Evolutionary conservation across 352 stramenopile species (phyloP).

Genomic region (Achlya hypogyna): DNA sequence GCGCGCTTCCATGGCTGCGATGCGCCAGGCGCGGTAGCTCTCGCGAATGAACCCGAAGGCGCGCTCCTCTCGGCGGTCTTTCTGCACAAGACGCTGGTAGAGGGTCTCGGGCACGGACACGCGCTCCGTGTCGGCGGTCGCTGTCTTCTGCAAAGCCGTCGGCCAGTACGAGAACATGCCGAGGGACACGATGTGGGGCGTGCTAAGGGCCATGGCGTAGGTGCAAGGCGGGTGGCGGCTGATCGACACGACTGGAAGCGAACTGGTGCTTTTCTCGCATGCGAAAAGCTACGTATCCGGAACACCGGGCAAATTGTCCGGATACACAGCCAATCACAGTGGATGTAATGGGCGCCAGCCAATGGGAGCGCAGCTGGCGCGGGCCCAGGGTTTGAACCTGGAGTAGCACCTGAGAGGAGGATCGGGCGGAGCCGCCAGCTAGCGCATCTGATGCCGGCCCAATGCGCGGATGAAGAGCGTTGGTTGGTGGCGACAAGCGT

Average conservation of each 20-base stretch:
- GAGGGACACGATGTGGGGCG: conserved; percentile 18
- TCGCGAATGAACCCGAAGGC: conserved; percentile 20
- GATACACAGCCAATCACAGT: neutral
- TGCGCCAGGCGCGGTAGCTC: conserved; percentile 16
- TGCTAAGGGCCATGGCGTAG: neutral
- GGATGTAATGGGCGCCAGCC: neutral
- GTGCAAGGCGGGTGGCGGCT: neutral
- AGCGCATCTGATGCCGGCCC: too few species aligned
- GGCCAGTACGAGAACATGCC: conserved; percentile 21
- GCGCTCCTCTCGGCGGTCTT: conserved; percentile 12
- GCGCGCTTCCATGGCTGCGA: conserved; percentile 2
- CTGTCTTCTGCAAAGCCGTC: conserved; percentile 5
- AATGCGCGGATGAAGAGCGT: too few species aligned
- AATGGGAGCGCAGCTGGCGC: neutral
- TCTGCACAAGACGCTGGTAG: conserved; percentile 16
- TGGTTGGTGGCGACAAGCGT: too few species aligned
- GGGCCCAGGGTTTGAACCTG: neutral
- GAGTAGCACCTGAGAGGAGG: too few species aligned
- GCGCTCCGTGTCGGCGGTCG: neutral
- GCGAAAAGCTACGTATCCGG: neutral
- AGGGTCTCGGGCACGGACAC: conserved; percentile 10
- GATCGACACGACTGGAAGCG: neutral
- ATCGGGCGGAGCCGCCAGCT: too few species aligned
- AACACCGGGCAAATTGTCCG: neutral
- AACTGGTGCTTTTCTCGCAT: neutral